Evolutionary conservation across 1,284 basidiomycete species (phyloP), one percentile per base, ranked within the genome.

Genomic region (Amylostereum areolatum): DNA sequence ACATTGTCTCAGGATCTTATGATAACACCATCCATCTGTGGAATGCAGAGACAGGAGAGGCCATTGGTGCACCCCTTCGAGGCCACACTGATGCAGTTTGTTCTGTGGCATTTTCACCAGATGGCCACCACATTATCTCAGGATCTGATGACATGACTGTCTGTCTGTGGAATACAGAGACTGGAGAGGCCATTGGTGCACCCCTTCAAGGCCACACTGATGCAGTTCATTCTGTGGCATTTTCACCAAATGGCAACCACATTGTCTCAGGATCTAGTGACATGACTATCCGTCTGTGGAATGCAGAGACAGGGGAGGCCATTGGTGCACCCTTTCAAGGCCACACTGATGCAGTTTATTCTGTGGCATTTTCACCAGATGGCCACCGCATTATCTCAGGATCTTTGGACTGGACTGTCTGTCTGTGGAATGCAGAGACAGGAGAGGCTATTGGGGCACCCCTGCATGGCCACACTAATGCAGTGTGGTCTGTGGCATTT

Each of bases 231-330:
- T 47, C 46, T 40, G 50, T 57, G 11, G 45, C 51, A 4, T 51
- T 50, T 39, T 51, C 47, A 12, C 55, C 52, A 10, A 43, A 53
- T 25, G 46, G 54, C 11, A 30, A 43, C 25, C 34, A 34, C 10
- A 24, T 57, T 35, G 54, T 46, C 2, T 36, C 54, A 11, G 54
- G 51, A 7, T 50, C 52, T 8, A 59, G 62, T 41, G 62, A 64
- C 53, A 50, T 54, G 41, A 58, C 57, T 5, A 48, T 55, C n/a
- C 60, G 60, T 33, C 45, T 65, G 8, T 66, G 65, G 65, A 52
- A 56, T 47, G 52, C 27, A 55, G 56, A 50, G 56, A 61, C 30
- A 53, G 61, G 34, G 56, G 18, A 42, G 10, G n/a, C 25, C 11
- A 36, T 53, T 30, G 47, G 47, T n/a, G 29, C 36, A 18, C 45